Percentiles rank a stretch among this genome's conserved stretches.
These are phyloP conservation scores for Boletus pseudo-olivaceus DNA, from an alignment of 768 basidiomycete species.

Conservation along the genomic window DNA sequence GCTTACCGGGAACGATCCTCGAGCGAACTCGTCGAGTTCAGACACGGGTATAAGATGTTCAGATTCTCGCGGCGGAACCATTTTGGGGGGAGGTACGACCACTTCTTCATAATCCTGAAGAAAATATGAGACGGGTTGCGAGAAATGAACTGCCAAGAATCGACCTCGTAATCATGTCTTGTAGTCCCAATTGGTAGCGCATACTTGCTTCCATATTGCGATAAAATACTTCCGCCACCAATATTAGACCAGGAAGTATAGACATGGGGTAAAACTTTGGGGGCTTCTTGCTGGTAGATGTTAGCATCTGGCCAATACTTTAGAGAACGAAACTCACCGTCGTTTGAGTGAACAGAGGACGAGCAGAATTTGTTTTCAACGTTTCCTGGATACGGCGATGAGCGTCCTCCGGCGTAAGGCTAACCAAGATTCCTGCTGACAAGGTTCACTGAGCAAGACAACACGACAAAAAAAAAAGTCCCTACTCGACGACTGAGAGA, in stretches of 20 bases:
- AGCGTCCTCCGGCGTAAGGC: slow-evolving; percentile 44
- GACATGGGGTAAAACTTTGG: slow-evolving; percentile 80
- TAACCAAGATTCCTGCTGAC: slow-evolving; percentile 12
- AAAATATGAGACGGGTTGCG: slow-evolving; percentile 3
- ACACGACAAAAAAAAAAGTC: neutral
- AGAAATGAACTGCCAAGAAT: slow-evolving; percentile 7
- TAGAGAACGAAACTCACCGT: slow-evolving; percentile 40
- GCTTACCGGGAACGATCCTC: slow-evolving; percentile 80
- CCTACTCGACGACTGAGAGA: slow-evolving; percentile 9
- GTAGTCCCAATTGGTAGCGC: slow-evolving; percentile 81
- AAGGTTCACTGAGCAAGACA: neutral
- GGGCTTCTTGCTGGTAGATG: slow-evolving; percentile 42
- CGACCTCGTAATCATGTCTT: slow-evolving; percentile 63
- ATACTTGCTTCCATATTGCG: slow-evolving; percentile 73
- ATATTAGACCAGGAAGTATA: slow-evolving; percentile 65
- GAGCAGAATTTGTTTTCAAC: slow-evolving; percentile 57
- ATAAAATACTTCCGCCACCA: slow-evolving; percentile 59
- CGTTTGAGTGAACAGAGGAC: slow-evolving; percentile 59
- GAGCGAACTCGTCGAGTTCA: slow-evolving; percentile 73
- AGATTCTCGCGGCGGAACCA: slow-evolving; percentile 64
- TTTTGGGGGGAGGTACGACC: slow-evolving; percentile 76
- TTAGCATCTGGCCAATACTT: slow-evolving; percentile 1
- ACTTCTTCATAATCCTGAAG: slow-evolving; percentile 87
- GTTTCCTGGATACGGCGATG: slow-evolving; percentile 60
- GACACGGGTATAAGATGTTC: slow-evolving; percentile 71